Evolutionary conservation across 2,329 filamentous ascomycete species (phyloP).

Genomic region (Colletotrichum filicis): DNA sequence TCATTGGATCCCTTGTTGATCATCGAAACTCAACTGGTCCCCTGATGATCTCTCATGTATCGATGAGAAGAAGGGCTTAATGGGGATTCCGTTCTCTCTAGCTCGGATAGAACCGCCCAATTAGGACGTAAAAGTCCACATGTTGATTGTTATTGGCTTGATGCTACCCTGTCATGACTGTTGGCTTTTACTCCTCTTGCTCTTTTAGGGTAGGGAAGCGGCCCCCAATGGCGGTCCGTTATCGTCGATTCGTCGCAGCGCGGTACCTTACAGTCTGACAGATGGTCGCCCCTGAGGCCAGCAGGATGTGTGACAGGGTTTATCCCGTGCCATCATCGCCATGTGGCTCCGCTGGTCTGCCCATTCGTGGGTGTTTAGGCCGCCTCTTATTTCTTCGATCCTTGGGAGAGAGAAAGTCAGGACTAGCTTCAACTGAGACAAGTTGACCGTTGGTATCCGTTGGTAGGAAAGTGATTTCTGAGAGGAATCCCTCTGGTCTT

Average conservation of each 20-base stretch:
- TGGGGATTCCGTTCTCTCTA: neutral
- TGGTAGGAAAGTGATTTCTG: neutral
- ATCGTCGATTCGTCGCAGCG: conserved; percentile 1
- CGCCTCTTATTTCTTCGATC: conserved; percentile 18
- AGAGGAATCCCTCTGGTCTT: neutral
- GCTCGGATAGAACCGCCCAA: conserved; percentile 3
- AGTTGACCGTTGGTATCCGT: neutral
- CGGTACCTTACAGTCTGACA: conserved; percentile 3
- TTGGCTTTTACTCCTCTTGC: neutral
- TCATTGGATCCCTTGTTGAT: neutral
- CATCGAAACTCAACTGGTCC: neutral
- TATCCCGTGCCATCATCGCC: neutral
- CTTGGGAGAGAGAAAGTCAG: neutral
- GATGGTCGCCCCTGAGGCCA: conserved; percentile 12
- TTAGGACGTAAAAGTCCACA: neutral
- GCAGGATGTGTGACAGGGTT: conserved; percentile 7
- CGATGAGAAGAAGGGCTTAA: neutral
- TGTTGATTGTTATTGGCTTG: neutral
- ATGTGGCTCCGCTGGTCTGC: conserved; percentile 4
- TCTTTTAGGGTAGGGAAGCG: neutral
- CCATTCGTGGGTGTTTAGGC: conserved; percentile 26
- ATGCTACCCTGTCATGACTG: neutral
- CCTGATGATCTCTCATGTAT: neutral
- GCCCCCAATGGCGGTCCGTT: conserved; percentile 6
- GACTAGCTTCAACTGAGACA: neutral